These are phyloP conservation scores for Oryza longistaminata DNA, from an alignment of 176 grass and related monocot genomes.

Conservation along the genomic window DNA sequence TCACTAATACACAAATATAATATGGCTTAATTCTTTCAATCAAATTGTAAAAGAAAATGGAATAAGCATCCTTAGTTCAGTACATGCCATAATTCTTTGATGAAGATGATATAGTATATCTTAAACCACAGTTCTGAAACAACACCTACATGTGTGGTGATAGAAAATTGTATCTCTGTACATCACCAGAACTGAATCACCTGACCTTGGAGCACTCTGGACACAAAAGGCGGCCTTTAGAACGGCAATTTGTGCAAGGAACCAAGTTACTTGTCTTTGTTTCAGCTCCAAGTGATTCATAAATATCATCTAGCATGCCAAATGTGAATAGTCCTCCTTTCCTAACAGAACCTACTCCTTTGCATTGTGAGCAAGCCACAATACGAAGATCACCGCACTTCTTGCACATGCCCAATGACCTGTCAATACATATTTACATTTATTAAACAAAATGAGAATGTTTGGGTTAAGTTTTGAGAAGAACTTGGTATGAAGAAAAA, in stretches of 20 bases:
- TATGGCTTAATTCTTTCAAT: not conserved
- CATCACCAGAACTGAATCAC: not conserved
- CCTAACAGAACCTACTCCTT: conserved; percentile 53
- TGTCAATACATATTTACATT: conserved; percentile 26
- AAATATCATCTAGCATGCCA: conserved; percentile 67
- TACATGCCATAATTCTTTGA: not conserved
- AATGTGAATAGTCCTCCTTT: conserved; percentile 60
- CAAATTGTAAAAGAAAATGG: not conserved
- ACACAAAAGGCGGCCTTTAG: conserved; percentile 65
- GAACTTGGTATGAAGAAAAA: not conserved
- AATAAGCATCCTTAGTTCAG: not conserved
- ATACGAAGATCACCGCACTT: conserved; percentile 76
- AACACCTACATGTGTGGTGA: not conserved
- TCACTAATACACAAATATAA: not conserved
- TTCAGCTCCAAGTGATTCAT: conserved; percentile 64
- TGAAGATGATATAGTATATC: not conserved
- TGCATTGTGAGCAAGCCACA: conserved; percentile 78
- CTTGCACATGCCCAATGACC: conserved; percentile 87
- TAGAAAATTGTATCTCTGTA: not conserved
- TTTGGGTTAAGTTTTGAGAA: not conserved
- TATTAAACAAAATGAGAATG: not conserved
- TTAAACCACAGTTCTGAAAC: not conserved
- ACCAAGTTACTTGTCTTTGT: conserved; percentile 40
- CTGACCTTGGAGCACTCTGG: conserved; percentile 57
- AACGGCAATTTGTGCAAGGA: conserved; percentile 69